Evolutionary conservation across 1,139 yeast genomes (phyloP), one percentile per base, ranked within the genome.

Genomic region (Blastobotrys proliferans): DNA sequence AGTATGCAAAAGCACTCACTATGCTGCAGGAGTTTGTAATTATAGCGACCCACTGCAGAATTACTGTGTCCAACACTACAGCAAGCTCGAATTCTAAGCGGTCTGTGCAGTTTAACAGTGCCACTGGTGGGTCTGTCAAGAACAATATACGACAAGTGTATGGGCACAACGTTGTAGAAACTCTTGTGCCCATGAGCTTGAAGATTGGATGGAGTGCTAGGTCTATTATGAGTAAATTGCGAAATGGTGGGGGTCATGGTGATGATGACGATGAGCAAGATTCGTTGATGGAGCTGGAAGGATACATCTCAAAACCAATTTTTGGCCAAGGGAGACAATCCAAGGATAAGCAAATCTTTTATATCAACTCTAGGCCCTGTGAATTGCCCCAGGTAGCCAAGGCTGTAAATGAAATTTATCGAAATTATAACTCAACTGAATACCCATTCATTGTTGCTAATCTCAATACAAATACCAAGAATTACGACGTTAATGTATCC

Each of bases 401-500:
- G 55, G 66, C 81, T 14, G 64, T 87, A 18, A 86, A 82, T 52
- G 96, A 88, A 43, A 73, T 77, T 1, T 92, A 86, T 63, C 78
- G 76, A 49, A 69, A 70, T 30, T 86, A 74, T 61, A 90, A 87
- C 54, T 74, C 78, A 52, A 70, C 80, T 4, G 96, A 88, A 56
- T 72, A 60, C 43, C 98, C 98, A 0, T 76, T 78, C n/a, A 70
- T 84, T 41, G 67, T 88, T 1, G 56, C 86, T 2, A 73, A 94
- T 60, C 53, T 92, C 27, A 57, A 58, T 8, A 61, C 87, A 10
- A 72, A 74, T 35, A 70, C 83, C 0, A 56, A 61, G 18, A 66
- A 70, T 18, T 62, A 85, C 28, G 99, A 92, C 64, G 73, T 92
- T 16, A 92, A 92, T 62, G 83, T 94, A 1, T 81, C 95, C 0